Evolutionary conservation across 768 basidiomycete species (phyloP).

Genomic region (Strobilomyces confusus): DNA sequence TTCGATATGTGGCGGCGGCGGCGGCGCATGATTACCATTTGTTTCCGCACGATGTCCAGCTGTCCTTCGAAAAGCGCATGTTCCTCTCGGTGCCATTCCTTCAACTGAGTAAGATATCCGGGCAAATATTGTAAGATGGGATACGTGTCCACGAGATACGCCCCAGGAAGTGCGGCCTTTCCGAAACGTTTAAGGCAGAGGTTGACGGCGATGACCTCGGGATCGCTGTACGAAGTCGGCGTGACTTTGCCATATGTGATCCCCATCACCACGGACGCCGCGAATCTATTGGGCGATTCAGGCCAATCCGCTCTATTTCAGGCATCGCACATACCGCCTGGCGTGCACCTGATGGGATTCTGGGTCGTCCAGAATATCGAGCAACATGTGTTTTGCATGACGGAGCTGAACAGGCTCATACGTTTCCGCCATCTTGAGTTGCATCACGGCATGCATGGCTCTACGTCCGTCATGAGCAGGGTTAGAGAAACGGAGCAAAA

Average conservation of each 20-base stretch:
- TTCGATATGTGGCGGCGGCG: not conserved
- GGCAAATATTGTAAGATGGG: slow-evolving; percentile 8
- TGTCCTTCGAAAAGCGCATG: slow-evolving; percentile 5
- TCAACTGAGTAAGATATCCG: slow-evolving; percentile 3
- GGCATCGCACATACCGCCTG: not conserved
- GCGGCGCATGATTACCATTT: not conserved
- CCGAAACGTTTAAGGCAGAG: not conserved
- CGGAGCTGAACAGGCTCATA: slow-evolving; percentile 1
- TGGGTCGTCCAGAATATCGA: slow-evolving; percentile 4
- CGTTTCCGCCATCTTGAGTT: not conserved
- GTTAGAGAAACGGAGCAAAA: not conserved
- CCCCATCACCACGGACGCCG: slow-evolving; percentile 2
- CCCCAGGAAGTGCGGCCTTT: not conserved
- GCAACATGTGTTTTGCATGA: slow-evolving; percentile 1
- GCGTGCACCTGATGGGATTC: slow-evolving; percentile 3
- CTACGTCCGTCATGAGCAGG: not conserved
- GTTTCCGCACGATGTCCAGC: not conserved
- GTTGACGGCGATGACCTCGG: slow-evolving; percentile 3
- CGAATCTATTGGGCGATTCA: not conserved
- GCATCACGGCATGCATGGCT: not conserved
- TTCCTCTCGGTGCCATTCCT: slow-evolving; percentile 6
- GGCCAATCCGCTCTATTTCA: not conserved
- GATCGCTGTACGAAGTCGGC: slow-evolving; percentile 5
- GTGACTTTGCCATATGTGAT: slow-evolving; percentile 5
- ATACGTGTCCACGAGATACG: slow-evolving; percentile 7